Evolutionary conservation across 2,329 filamentous ascomycete species (phyloP), one percentile per base, ranked within the genome.

Genomic region (Fusarium verticillioides): DNA sequence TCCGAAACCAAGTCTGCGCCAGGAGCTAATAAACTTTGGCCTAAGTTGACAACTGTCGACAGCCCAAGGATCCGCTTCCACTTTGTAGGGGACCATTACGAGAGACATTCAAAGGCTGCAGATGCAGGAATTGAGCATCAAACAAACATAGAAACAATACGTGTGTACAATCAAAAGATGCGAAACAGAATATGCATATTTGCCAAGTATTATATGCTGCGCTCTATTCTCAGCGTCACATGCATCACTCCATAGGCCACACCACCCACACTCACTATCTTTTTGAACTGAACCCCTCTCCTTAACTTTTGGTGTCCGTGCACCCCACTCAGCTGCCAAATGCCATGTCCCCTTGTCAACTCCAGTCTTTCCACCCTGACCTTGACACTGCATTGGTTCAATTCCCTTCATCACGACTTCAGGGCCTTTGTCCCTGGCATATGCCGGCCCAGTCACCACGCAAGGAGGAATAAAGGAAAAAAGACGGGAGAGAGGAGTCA

Each of bases 301-400:
- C 52, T 64, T 68, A 40, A 73, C 47, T 43, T 59, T 58, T 36
- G 49, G 62, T 36, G 69, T 57, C 57, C 63, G 71, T 73, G 70
- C 71, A 47, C 23, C 50, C 65, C 70, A 47, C 23, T 56, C 65
- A 46, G 53, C 70, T 69, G 70, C 70, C 66, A 73, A 39, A 70
- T 43, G 40, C 19, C 7, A 26, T 34, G 19, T 39, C 42, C 53
- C 70, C 70, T 67, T 63, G 70, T 73, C 66, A 66, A 56, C 60
- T 42, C 28, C 32, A 60, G 16, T 57, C 43, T 49, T 44, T 49
- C 60, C 18, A 32, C 43, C 40, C 43, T 26, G 47, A 47, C 60
- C 61, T 54, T 57, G 46, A 57, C 40, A 60, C 57, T 43, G 37
- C 30, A 63, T 64, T 69, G 49, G 57, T 21, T 56, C 54, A 63